A percentile compares a stretch with the other conserved stretches of the same genome.
Evolutionary conservation across 2,329 filamentous ascomycete species (phyloP).

Genomic region (Keithomyces neogunnii): DNA sequence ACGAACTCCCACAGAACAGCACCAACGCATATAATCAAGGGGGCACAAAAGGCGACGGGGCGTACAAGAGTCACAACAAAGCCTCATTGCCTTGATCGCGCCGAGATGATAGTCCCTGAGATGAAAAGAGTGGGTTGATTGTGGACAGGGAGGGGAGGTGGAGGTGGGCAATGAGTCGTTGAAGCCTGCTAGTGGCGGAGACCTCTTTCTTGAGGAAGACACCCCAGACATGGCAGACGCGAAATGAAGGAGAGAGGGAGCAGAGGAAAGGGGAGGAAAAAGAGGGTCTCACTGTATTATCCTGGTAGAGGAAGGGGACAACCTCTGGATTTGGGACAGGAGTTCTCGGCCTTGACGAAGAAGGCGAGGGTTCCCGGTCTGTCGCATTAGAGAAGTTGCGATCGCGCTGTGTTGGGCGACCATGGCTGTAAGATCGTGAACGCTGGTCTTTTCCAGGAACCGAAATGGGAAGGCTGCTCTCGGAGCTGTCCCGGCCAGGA

Average conservation of each 20-base stretch:
- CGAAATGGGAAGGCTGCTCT: conserved; percentile 52
- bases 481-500: conserved; percentile 63
- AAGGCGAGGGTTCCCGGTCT: conserved; percentile 68
- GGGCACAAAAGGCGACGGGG: neutral
- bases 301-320: conserved; percentile 95
- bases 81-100: neutral
- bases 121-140: conserved; percentile 3
- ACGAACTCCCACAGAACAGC: neutral
- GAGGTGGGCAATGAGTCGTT: neutral
- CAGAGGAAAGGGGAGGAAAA: neutral
- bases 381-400: conserved; percentile 74
- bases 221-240: neutral
- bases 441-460: conserved; percentile 48
- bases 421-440: conserved; percentile 54
- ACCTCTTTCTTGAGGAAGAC: conserved; percentile 1
- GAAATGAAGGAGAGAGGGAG: neutral
- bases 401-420: conserved; percentile 51
- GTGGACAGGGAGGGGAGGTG: neutral
- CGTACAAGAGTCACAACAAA: neutral
- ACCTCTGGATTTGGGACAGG: conserved; percentile 85
- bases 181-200: neutral
- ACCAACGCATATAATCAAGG: neutral
- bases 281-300: conserved; percentile 51
- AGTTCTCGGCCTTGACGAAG: conserved; percentile 70
- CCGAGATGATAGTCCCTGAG: neutral